These are phyloP conservation scores for Phycomyces blakesleeanus DNA, from an alignment of 192 early-diverging fungal genomes.

Conservation along the genomic window DNA sequence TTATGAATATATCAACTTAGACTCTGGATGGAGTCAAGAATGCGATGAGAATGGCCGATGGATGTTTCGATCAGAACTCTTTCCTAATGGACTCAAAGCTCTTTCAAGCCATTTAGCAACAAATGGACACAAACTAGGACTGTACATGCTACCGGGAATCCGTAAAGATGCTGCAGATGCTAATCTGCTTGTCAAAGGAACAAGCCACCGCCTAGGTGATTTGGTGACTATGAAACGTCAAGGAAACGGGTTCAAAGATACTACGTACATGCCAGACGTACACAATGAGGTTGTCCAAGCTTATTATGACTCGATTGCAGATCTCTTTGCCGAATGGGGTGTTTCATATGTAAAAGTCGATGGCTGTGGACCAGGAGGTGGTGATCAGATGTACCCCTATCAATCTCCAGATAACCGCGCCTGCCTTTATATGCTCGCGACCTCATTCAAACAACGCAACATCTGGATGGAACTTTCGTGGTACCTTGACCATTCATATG, in stretches of 20 bases:
- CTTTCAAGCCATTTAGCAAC: constrained; percentile 18
- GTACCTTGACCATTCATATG: constrained; percentile 27
- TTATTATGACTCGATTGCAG: constrained; percentile 31
- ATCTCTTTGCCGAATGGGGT: constrained; percentile 28
- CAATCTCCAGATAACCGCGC: constrained; percentile 27
- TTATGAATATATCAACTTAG: constrained; percentile 34
- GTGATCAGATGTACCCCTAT: constrained; percentile 20
- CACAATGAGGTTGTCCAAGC: background rate
- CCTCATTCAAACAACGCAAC: constrained; percentile 18
- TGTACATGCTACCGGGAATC: constrained; percentile 33
- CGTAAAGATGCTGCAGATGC: constrained; percentile 17
- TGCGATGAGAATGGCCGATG: constrained; percentile 31
- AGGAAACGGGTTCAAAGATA: constrained; percentile 29
- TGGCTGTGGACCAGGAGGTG: constrained; percentile 33
- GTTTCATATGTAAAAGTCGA: constrained; percentile 30
- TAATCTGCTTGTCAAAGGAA: constrained; percentile 16
- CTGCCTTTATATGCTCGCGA: constrained; percentile 13
- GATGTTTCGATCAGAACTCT: constrained; percentile 25
- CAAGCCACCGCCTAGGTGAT: constrained; percentile 4
- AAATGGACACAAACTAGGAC: constrained; percentile 30
- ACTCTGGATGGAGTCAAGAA: constrained; percentile 34
- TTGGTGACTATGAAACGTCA: constrained; percentile 3
- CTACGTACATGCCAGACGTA: constrained; percentile 25
- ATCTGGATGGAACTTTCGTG: constrained; percentile 36
- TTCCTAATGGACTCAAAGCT: constrained; percentile 22